Conservation (phyloP, 2,329 filamentous ascomycete genomes). For the Cercospora brassicicola region DNA sequence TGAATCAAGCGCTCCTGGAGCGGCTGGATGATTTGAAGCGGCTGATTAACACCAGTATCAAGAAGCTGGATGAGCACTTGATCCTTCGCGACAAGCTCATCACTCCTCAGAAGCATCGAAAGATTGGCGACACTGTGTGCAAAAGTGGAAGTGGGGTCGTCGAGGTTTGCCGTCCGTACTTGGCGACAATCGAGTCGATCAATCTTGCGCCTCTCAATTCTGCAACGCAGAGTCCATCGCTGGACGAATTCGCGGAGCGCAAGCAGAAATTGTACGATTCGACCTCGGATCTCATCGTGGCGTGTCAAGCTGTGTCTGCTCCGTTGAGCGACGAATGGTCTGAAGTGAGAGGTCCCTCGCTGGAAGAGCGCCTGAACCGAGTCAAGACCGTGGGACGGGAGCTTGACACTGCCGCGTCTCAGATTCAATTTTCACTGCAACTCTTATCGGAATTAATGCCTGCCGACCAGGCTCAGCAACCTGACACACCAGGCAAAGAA, state of each 20-base stretch:
- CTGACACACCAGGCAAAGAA: conserved; percentile 29
- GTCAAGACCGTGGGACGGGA: conserved; percentile 76
- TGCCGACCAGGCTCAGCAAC: conserved; percentile 44
- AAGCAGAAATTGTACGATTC: conserved; percentile 95
- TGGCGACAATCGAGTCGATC: conserved; percentile 85
- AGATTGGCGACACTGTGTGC: conserved; percentile 81
- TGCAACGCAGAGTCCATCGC: conserved; percentile 77
- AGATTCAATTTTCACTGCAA: conserved; percentile 84
- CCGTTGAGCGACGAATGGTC: conserved; percentile 95
- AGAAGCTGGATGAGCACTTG: conserved; percentile 82
- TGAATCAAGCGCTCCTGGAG: conserved; percentile 77
- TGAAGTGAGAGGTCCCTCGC: conserved; percentile 81
- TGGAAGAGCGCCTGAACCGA: conserved; percentile 81
- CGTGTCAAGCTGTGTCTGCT: conserved; percentile 87
- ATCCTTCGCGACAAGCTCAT: conserved; percentile 77
- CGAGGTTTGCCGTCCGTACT: conserved; percentile 86
- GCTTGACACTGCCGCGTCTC: conserved; percentile 80
- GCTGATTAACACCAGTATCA: conserved; percentile 79
- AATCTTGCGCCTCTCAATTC: conserved; percentile 78
- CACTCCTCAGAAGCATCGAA: conserved; percentile 72
- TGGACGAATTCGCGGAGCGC: conserved; percentile 82
- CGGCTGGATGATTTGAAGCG: conserved; percentile 82
- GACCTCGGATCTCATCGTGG: conserved; percentile 81
- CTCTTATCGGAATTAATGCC: conserved; percentile 80
- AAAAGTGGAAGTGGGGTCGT: conserved; percentile 74